Base-by-base conservation (phyloP, 208 protist genomes). In the Tritrichomonas foetus region DNA sequence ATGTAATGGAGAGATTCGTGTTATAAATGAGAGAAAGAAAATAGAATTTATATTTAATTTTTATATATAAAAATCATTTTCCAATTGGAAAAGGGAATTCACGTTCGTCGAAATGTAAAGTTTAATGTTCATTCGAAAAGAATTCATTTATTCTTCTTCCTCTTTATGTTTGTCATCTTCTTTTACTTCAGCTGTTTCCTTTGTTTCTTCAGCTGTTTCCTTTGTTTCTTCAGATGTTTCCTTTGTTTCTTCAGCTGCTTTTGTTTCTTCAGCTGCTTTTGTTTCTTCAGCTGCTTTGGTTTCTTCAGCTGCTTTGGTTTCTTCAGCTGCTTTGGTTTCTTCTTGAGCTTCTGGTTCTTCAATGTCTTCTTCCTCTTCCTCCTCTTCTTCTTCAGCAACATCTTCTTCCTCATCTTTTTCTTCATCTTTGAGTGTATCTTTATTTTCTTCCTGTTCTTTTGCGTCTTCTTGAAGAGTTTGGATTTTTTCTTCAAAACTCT, bases 361-460 rank as follows among this genome's bases (percentile, higher is more conserved):
- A 82, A 50, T 82, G 47, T 82, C 33, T n/a, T 82, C 39, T 20
- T 82, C 41, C 30, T 30, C 14, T 41, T 50, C 50, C 27, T 49
- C 74, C 25, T 3, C 74, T 50, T 82, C 41, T 30, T 82, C 41
- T 41, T 82, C 41, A 50, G 0, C 74, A 30, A 50, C 39, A 33
- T 82, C 74, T 27, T 82, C 41, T 25, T 82, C 74, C 53, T 69
- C 64, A n/a, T 69, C 64, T 69, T 69, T 25, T 69, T 69, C 64
- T 11, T 69, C 25, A 5, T 16, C 27, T 33, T 16, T 69, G 13
- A 69, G n/a, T 33, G 27, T 69, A n/a, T 69, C 64, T 69, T 69
- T 69, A 69, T 69, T 69, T 69, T 69, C 64, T n/a, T 69, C 64
- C n/a, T 69, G 64, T 30, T 69, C 64, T 69, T 69, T 69, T n/a